Evolutionary conservation across 257 asterid genomes (phyloP).

Genomic region (Parsonsia alboflavescens): DNA sequence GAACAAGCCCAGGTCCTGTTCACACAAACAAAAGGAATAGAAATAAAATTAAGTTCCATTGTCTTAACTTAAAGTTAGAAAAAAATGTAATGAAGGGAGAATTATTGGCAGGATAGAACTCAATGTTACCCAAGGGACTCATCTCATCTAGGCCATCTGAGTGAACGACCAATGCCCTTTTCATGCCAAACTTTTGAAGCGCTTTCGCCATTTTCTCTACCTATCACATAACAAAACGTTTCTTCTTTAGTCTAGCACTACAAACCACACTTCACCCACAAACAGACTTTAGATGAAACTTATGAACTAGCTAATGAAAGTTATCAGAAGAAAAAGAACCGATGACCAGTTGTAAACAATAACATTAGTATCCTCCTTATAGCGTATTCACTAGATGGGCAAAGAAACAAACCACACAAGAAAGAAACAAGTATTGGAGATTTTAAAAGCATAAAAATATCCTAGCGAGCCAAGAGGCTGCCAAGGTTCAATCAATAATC

Average conservation of each 20-base stretch:
- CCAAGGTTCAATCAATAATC: no score
- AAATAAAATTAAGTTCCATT: neutral
- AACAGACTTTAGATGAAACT: neutral
- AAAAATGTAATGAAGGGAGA: neutral
- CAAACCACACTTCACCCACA: neutral
- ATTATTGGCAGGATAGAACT: neutral
- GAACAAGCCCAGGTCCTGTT: slow-evolving; percentile 70
- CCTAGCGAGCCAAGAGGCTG: neutral
- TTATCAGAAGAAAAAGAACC: neutral
- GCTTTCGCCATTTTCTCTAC: slow-evolving; percentile 74
- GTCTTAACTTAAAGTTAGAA: neutral
- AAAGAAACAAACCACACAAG: neutral
- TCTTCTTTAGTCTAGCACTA: neutral
- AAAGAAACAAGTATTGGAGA: neutral
- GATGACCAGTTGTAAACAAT: neutral
- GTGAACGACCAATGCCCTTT: slow-evolving; percentile 75
- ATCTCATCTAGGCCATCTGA: slow-evolving; percentile 83
- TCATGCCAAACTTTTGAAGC: slow-evolving; percentile 73
- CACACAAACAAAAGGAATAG: slow-evolving; percentile 3
- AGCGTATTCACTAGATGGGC: neutral
- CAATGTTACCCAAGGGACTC: slow-evolving; percentile 83
- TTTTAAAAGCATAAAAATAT: neutral
- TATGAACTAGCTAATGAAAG: neutral
- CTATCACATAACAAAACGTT: slow-evolving; percentile 23
- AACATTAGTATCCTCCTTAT: neutral